Percentiles rank a stretch among this genome's conserved stretches.
Evolutionary conservation across 164 flowering plant genomes (phyloP).

Genomic region (Hamamelis virginiana): DNA sequence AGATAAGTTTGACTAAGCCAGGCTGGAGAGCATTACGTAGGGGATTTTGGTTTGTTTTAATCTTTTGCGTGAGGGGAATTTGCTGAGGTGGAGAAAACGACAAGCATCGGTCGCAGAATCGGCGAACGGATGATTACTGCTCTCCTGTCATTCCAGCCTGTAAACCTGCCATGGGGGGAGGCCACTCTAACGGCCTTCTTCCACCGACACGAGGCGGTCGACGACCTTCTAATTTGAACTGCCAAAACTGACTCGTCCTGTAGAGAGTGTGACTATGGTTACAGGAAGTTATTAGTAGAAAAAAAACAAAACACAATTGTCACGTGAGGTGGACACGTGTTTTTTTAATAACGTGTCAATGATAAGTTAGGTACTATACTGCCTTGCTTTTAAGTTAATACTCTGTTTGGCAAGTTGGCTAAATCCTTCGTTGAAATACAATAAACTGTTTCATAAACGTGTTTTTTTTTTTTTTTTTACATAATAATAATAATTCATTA

Average conservation of each 20-base stretch:
- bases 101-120: conserved; percentile 1
- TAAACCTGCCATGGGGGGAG: conserved; percentile 5
- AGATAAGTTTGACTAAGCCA: conserved; percentile 27
- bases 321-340: too few relatives aligned
- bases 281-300: neutral
- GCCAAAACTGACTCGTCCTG: neutral
- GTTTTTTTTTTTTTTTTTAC: too few relatives aligned
- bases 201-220: conserved; percentile 16
- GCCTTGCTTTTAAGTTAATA: too few relatives aligned
- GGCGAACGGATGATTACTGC: conserved; percentile 11
- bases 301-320: neutral
- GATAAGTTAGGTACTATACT: too few relatives aligned
- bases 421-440: too few relatives aligned
- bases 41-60: conserved; percentile 1
- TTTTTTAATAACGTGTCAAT: too few relatives aligned
- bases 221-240: neutral
- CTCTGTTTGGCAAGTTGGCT: too few relatives aligned
- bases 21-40: conserved; percentile 22
- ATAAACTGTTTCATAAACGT: too few relatives aligned
- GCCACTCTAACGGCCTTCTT: conserved; percentile 12
- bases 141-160: conserved; percentile 19
- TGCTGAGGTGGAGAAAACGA: conserved; percentile 14
- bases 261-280: neutral
- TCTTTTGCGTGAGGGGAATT: neutral
- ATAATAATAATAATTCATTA: too few relatives aligned